phyloP scores from a whole-genome alignment of 208 protist species.

The Acanthamoeba quina region DNA sequence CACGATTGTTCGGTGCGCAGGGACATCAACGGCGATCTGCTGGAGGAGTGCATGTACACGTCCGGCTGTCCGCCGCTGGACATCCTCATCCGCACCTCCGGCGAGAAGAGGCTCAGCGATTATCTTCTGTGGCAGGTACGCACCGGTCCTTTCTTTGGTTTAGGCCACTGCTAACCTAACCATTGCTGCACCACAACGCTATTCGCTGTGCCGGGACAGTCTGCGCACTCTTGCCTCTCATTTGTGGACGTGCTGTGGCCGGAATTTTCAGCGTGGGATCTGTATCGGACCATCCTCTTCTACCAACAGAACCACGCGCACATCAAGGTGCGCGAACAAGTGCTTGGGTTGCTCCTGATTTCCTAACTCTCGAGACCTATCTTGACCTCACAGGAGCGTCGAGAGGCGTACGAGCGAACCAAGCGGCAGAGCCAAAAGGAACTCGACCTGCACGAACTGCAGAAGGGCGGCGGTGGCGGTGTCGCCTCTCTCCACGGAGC shows the following conservation, averaged over 20 bases:
- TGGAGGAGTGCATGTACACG: constrained; percentile 84
- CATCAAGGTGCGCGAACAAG: not conserved
- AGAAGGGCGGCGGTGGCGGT: not conserved
- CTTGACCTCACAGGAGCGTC: not conserved
- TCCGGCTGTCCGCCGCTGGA: constrained; percentile 77
- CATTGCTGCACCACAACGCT: too few relatives aligned
- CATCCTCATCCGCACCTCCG: constrained; percentile 91
- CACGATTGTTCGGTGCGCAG: not conserved
- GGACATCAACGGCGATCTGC: constrained; percentile 79
- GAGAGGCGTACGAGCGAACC: not conserved
- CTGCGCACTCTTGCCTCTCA: not conserved
- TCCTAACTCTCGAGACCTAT: not conserved
- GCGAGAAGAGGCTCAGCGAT: constrained; percentile 90
- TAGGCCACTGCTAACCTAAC: too few relatives aligned
- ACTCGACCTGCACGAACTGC: not conserved
- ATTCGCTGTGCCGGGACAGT: not conserved
- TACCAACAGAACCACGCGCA: constrained; percentile 16
- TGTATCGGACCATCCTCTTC: not conserved
- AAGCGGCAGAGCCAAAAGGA: not conserved
- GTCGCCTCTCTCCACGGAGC: not conserved
- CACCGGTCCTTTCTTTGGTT: not conserved
- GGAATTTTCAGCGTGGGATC: constrained; percentile 34
- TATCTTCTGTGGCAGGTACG: constrained; percentile 90
- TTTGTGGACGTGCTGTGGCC: constrained; percentile 41
- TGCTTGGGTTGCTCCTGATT: not conserved